Evolutionary conservation across 805 yeast genomes (phyloP).

Genomic region (Maudiozyma saulgeensis): DNA sequence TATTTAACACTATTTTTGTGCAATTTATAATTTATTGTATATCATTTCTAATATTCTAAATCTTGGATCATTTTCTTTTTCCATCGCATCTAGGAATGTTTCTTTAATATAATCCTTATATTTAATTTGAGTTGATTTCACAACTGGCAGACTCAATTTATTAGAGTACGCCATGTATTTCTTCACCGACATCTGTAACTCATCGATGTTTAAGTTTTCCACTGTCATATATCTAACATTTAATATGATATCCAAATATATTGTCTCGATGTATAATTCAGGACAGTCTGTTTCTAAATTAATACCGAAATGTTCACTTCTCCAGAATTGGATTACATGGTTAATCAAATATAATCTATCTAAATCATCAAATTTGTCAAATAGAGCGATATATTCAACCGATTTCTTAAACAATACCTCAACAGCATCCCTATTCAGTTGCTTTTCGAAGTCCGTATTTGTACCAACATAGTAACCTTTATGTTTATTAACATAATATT

Average conservation of each 20-base stretch:
- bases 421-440: slow-evolving; percentile 17
- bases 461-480: slow-evolving; percentile 25
- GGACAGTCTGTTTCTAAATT: slow-evolving; percentile 18
- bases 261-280: slow-evolving; percentile 31
- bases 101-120: slow-evolving; percentile 29
- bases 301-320: slow-evolving; percentile 32
- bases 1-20: too few species aligned
- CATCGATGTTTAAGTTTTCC: slow-evolving; percentile 37
- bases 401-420: slow-evolving; percentile 34
- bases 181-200: slow-evolving; percentile 61
- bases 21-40: slow-evolving; percentile 21
- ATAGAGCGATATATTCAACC: slow-evolving; percentile 41
- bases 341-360: slow-evolving; percentile 57
- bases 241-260: slow-evolving; percentile 49
- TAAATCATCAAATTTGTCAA: slow-evolving; percentile 61
- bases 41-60: slow-evolving; percentile 25
- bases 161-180: slow-evolving; percentile 53
- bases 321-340: slow-evolving; percentile 52
- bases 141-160: slow-evolving; percentile 32
- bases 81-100: slow-evolving; percentile 24
- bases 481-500: slow-evolving; percentile 24
- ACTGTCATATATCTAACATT: slow-evolving; percentile 49
- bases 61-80: slow-evolving; percentile 21
- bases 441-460: slow-evolving; percentile 29
- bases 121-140: slow-evolving; percentile 28